Base-by-base conservation (phyloP, 169 alveolate genomes). In the Plasmodium adleri region DNA sequence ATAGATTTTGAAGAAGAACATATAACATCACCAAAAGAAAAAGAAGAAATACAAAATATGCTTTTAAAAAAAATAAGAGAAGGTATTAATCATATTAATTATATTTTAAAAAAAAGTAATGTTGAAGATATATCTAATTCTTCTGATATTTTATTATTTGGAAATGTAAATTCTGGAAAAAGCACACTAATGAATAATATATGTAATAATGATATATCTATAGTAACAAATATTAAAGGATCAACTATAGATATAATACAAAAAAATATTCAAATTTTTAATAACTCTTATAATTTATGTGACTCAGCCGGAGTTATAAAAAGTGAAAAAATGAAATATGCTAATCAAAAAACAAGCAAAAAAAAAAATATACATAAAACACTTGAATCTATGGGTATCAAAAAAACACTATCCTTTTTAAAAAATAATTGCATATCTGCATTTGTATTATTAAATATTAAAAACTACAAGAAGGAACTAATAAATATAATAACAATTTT, bases 131-230 rank as follows among this genome's bases (percentile, higher is more conserved):
- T 94, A 56, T 60, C 62, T 49, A 72, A 26, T 49, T 91, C 93
- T 15, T 50, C 64, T 0, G 89, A 87, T 72, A 76, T 94, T 1
- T 66, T 88, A 9, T 32, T 94, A 10, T 64, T 92, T 28, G 96
- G 96, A 20, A 88, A 94, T 20, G 93, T 94, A 1, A 94, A 94
- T 90, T 75, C 96, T 5, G 96, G 96, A 47, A 94, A 94, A 49
- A 94, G 96, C 58, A 83, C 95, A 7, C 63, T 94, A 9, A 88
- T 94, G 71, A 94, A 94, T 74, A 59, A 74, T 22, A 88, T 94
- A 58, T 92, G 94, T 50, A 39, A 80, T 66, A 72, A 88, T 26
- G 76, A 72, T 20, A 86, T 94, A 17, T 90, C 94, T 52, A 94
- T 94, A 9, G 96, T 94, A 15, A 85, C 96, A 26, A 85, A 89